Conservation (phyloP, 2,329 filamentous ascomycete species). For the Colletotrichum chrysophilum region DNA sequence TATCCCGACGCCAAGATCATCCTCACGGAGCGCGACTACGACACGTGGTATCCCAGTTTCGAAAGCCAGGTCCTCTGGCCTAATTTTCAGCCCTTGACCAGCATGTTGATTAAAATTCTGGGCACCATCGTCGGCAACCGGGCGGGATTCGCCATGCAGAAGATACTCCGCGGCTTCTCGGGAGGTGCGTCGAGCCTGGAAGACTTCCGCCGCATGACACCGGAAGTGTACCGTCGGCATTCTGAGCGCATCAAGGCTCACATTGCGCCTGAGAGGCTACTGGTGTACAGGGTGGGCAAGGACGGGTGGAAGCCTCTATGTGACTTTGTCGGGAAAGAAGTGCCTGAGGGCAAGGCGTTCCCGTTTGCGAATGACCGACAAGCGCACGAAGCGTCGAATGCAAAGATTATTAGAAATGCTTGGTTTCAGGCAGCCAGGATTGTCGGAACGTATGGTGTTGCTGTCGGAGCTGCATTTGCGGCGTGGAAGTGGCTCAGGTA, state of each 20-base stretch:
- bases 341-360: slow-evolving; percentile 37
- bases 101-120: slow-evolving; percentile 24
- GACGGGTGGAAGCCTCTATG: slow-evolving; percentile 51
- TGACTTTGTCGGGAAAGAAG: slow-evolving; percentile 39
- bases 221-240: slow-evolving; percentile 1
- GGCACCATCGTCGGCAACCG: slow-evolving; percentile 36
- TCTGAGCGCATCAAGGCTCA: slow-evolving; percentile 14
- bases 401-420: background rate
- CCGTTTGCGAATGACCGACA: slow-evolving; percentile 34
- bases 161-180: slow-evolving; percentile 34
- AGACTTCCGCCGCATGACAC: background rate
- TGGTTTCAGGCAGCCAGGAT: slow-evolving; percentile 44
- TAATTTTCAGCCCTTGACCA: slow-evolving; percentile 23
- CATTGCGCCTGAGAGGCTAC: slow-evolving; percentile 5
- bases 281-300: slow-evolving; percentile 19
- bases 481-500: background rate
- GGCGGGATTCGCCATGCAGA: slow-evolving; percentile 27
- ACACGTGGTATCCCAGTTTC: slow-evolving; percentile 35
- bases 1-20: slow-evolving; percentile 41
- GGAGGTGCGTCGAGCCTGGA: background rate
- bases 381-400: background rate
- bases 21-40: slow-evolving; percentile 33
- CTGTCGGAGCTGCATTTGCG: background rate
- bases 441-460: background rate
- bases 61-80: slow-evolving; percentile 31